These are phyloP conservation scores for Creolimax fragrantissima DNA, from an alignment of 78 protist species.

Conservation along the genomic window DNA sequence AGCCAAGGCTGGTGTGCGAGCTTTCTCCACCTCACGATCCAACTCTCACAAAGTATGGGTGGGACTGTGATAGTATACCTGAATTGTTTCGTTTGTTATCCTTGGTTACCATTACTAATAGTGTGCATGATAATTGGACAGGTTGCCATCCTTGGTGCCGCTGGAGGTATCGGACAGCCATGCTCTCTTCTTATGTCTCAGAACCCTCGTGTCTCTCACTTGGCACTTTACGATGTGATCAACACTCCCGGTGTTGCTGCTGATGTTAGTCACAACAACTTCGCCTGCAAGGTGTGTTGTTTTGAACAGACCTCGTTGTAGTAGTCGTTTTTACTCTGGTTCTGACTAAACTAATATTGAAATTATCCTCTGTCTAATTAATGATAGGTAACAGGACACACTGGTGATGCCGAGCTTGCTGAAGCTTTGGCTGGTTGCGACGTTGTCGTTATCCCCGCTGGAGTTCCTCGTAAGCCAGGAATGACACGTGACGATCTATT, in stretches of 20 bases:
- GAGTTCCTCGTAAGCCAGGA: conserved; percentile 87
- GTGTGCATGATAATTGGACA: too few relatives aligned
- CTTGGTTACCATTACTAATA: not conserved
- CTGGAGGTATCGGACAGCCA: conserved; percentile 88
- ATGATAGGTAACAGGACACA: conserved; percentile 28
- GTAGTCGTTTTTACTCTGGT: not conserved
- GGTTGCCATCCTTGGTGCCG: conserved; percentile 73
- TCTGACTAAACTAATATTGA: not conserved
- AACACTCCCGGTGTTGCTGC: conserved; percentile 72
- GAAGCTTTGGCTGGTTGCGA: conserved; percentile 49
- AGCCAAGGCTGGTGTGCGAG: not conserved
- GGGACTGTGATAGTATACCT: too few relatives aligned
- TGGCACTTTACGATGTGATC: conserved; percentile 60
- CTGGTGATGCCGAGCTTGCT: conserved; percentile 25
- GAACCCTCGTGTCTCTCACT: conserved; percentile 27
- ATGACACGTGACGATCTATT: conserved; percentile 76
- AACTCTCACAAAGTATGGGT: not conserved
- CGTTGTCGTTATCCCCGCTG: conserved; percentile 73
- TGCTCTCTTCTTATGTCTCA: conserved; percentile 58
- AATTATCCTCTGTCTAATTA: too few relatives aligned
- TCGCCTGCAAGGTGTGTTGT: conserved; percentile 24
- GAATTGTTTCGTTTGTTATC: too few relatives aligned
- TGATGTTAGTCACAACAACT: conserved; percentile 67
- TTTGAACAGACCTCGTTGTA: not conserved
- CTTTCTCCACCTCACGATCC: not conserved